A percentile compares a stretch with the other conserved stretches of the same genome.
Conservation (phyloP, 2,329 filamentous ascomycete genomes). For the Penicillium occitanis region DNA sequence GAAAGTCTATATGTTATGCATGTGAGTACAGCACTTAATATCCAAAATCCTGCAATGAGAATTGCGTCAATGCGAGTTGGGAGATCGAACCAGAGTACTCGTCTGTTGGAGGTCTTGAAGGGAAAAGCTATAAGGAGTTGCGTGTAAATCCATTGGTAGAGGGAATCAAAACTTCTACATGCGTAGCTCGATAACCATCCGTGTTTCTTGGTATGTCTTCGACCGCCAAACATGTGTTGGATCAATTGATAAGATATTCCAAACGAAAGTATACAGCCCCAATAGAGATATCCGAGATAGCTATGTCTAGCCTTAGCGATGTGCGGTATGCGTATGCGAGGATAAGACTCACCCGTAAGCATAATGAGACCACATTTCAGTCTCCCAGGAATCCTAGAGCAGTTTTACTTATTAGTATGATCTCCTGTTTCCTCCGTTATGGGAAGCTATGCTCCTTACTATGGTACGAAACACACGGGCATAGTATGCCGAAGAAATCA, state of each 20-base stretch:
- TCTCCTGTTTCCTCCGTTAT: not conserved
- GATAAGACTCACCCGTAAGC: not conserved
- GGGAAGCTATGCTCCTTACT: not conserved
- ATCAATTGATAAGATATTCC: constrained; percentile 37
- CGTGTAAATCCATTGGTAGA: constrained; percentile 36
- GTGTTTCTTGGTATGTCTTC: constrained; percentile 2
- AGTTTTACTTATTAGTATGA: not conserved
- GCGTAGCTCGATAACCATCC: not conserved
- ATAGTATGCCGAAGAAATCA: not conserved
- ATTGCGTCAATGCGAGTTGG: constrained; percentile 51
- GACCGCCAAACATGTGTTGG: constrained; percentile 23
- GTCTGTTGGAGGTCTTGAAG: constrained; percentile 34
- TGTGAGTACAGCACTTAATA: constrained; percentile 47
- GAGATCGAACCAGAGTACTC: constrained; percentile 26
- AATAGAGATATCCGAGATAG: constrained; percentile 41
- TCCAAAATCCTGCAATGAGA: constrained; percentile 46
- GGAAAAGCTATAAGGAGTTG: constrained; percentile 47
- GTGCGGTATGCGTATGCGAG: not conserved
- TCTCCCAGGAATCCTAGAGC: not conserved
- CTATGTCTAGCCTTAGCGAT: constrained; percentile 21
- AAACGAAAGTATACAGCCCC: constrained; percentile 37
- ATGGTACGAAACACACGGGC: not conserved
- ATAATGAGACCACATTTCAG: not conserved
- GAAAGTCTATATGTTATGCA: constrained; percentile 49
- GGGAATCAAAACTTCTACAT: not conserved